Percentiles rank a stretch among this genome's conserved stretches.
Conservation (phyloP, 495 filamentous ascomycete genomes). For the Choiromyces venosus region DNA sequence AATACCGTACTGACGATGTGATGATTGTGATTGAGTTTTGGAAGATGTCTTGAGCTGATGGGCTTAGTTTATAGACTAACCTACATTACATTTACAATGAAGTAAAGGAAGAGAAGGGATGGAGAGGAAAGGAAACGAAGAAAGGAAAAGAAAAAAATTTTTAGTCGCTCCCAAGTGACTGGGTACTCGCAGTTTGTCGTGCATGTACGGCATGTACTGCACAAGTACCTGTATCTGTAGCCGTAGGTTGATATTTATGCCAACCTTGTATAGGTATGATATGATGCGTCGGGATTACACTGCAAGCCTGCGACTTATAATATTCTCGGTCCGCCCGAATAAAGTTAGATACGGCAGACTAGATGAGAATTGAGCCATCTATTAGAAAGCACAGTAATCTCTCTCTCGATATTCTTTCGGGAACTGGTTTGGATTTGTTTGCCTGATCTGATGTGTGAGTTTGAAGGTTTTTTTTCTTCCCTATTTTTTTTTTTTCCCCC, state of each 20-base stretch:
- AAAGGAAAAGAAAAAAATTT: neutral
- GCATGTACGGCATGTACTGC: neutral
- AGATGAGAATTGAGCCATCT: neutral
- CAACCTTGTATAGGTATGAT: neutral
- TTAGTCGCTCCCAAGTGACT: neutral
- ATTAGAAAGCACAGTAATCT: neutral
- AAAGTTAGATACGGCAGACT: neutral
- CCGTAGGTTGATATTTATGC: neutral
- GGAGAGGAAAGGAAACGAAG: neutral
- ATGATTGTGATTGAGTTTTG: too few relatives aligned
- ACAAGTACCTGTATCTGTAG: neutral
- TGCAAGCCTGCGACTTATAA: neutral
- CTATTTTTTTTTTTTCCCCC: neutral
- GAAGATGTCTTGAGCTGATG: neutral
- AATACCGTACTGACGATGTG: too few relatives aligned
- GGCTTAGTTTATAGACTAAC: too few relatives aligned
- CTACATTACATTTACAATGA: too few relatives aligned
- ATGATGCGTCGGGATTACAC: slow-evolving; percentile 2
- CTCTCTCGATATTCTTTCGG: neutral
- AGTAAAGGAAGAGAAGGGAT: too few relatives aligned
- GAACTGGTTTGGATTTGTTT: neutral
- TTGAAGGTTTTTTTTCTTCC: neutral
- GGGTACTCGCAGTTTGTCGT: neutral
- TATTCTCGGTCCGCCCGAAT: neutral
- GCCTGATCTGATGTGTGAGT: neutral